Evolutionary conservation across 73 alveolate genomes (phyloP), one percentile per base, ranked within the genome.

Genomic region (Tetrahymena malaccensis): DNA sequence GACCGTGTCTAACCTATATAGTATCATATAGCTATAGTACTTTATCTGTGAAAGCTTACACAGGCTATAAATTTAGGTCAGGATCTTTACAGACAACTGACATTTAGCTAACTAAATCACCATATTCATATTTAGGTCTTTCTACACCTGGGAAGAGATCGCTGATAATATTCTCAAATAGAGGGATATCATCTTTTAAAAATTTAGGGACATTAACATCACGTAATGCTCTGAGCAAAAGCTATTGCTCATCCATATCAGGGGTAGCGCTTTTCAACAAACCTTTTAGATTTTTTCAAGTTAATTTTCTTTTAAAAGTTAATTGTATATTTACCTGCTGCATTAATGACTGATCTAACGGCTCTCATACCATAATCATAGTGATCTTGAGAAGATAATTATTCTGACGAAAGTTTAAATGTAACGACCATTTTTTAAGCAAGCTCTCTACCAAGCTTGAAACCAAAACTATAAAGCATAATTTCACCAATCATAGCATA

Each of bases 281-380:
- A 70, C 99, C 89, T 70, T 0, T 70, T 27, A 56, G 35, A 8
- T 70, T 70, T 4, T 70, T 70, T 70, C 7, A 70, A 27, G 25
- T 70, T 27, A 2, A 27, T 21, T 4, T 22, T 0, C 25, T 33
- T 55, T 31, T 93, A 17, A 93, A 43, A 70, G 43, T 70, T 70
- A 27, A 0, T 70, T 25, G 1, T 40, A 40, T 56, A 56, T 22
- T 70, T 70, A 70, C 97, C 99, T 35, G 99, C 99, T 16, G 99
- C 99, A 96, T 99, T 99, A 94, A 99, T 98, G 95, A 99, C 99
- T 21, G 99, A 98, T 96, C 99, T 98, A 33, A 99, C 99, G 56
- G 99, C 99, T 85, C 99, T 98, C 99, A 99, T 99, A 83, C 99
- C 99, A 95, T 98, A 99, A 96, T 99, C 99, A 97, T 99, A 97